Base-by-base conservation (phyloP, 2,329 filamentous ascomycete species). In the Fusarium armeniacum region DNA sequence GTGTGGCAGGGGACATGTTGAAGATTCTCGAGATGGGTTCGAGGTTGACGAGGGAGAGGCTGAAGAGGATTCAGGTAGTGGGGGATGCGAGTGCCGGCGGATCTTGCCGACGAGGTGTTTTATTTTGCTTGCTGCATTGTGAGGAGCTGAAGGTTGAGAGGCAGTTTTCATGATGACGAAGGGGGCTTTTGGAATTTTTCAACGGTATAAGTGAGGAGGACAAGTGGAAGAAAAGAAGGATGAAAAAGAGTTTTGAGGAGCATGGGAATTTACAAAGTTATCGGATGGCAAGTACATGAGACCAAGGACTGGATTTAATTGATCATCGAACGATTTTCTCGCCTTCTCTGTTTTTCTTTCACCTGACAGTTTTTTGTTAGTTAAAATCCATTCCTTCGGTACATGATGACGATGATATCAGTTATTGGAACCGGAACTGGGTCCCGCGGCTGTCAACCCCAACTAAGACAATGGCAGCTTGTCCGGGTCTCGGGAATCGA, bases 91-190 rank as follows among this genome's bases (percentile, higher is more conserved):
- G 26, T 73, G 70, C 26, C 58, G 71, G 40, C 69, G 66, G 36
- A 73, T 66, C 44, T 72, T 73, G 47, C 71, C 69, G 22, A 73
- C 69, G 16, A 73, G 54, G 26, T 67, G 66, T 43, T 73, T 72
- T 51, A 73, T 71, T 52, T 63, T 69, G 54, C 65, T 67, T 35
- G 45, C 30, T 26, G 64, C 44, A 20, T 47, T 55, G 26, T 68
- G 69, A 33, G 49, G 35, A 32, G 57, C 45, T 54, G 67, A 36
- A 52, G 68, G 38, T 13, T 65, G 65, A 20, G 62, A 58, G 20
- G 70, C 35, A 15, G 65, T 63, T 52, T 61, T 70, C 65, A 72
- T 73, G 22, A 58, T 71, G 47, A 30, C 28, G 32, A 35, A 35
- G 28, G n/a, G n/a, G 47, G 32, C 10, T 41, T 36, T 16, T 24